These are phyloP conservation scores for Bipolaris oryzae DNA, from an alignment of 2,329 filamentous ascomycete genomes.

Conservation along the genomic window DNA sequence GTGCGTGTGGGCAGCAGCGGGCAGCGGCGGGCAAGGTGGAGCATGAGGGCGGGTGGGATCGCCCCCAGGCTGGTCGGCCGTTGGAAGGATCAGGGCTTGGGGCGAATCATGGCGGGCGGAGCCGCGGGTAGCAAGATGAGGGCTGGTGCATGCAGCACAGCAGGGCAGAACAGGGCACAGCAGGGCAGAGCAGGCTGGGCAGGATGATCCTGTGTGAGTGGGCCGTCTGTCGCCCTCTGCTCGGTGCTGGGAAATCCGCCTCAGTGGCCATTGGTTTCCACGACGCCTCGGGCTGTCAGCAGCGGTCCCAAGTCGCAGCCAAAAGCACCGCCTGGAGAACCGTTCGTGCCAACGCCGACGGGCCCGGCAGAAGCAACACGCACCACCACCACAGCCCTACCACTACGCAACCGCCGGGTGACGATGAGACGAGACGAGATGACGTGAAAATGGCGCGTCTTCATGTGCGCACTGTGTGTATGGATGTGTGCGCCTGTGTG, in stretches of 20 bases:
- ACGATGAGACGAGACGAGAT: background rate
- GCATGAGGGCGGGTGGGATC: conserved; percentile 18
- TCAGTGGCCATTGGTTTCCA: conserved; percentile 31
- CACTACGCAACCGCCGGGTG: background rate
- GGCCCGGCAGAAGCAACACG: background rate
- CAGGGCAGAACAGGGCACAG: conserved; percentile 8
- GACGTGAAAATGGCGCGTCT: background rate
- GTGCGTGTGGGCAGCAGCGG: no score
- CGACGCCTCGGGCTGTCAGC: conserved; percentile 16
- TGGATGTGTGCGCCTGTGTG: background rate
- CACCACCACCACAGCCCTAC: background rate
- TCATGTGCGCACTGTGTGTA: no score
- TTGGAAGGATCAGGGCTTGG: background rate
- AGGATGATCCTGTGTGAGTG: conserved; percentile 16
- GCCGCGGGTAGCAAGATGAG: conserved; percentile 11
- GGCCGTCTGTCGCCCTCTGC: conserved; percentile 16
- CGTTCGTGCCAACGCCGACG: conserved; percentile 8
- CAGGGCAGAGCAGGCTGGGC: background rate
- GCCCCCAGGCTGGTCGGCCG: conserved; percentile 8
- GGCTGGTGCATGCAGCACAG: conserved; percentile 17
- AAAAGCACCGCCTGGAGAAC: conserved; percentile 9
- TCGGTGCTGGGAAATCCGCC: conserved; percentile 17
- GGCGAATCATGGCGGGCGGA: conserved; percentile 15
- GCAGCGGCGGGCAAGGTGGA: no score
- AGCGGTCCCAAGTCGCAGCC: conserved; percentile 8